Conservation (phyloP, 225 moss, liverwort and hornwort genomes). For the Pseudisothecium myosuroides region DNA sequence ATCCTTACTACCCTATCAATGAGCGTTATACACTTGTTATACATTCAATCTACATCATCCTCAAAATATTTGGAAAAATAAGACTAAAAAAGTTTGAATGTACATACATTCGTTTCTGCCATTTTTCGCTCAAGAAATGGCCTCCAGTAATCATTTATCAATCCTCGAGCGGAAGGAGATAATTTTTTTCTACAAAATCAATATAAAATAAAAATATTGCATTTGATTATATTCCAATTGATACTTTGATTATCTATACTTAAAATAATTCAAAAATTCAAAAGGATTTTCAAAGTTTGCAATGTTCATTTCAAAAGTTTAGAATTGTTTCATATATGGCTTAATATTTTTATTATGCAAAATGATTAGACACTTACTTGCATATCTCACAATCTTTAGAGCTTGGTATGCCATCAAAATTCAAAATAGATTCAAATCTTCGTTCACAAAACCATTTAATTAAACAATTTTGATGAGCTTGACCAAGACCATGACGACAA, state of each 20-base stretch:
- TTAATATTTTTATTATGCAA: background rate
- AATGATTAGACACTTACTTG: background rate
- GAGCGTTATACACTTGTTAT: too few species aligned
- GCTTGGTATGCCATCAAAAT: fast-evolving
- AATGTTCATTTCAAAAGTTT: background rate
- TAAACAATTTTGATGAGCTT: background rate
- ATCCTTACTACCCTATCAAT: background rate
- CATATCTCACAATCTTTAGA: background rate
- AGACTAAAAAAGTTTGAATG: background rate
- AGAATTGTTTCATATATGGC: background rate
- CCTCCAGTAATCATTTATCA: background rate
- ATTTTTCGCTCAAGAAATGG: too few species aligned
- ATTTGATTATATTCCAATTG: too few species aligned
- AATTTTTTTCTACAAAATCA: background rate
- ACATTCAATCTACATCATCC: background rate
- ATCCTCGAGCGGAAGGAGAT: background rate
- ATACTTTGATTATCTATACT: background rate
- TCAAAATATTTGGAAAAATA: background rate
- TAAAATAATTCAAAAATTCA: background rate
- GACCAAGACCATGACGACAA: background rate
- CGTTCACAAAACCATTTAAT: background rate
- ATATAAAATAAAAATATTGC: too few species aligned
- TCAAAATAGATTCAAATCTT: background rate
- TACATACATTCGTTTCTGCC: background rate
- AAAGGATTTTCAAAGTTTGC: background rate